Evolutionary conservation across 495 filamentous ascomycete genomes (phyloP).

Genomic region (Astrocystis sublimbata): DNA sequence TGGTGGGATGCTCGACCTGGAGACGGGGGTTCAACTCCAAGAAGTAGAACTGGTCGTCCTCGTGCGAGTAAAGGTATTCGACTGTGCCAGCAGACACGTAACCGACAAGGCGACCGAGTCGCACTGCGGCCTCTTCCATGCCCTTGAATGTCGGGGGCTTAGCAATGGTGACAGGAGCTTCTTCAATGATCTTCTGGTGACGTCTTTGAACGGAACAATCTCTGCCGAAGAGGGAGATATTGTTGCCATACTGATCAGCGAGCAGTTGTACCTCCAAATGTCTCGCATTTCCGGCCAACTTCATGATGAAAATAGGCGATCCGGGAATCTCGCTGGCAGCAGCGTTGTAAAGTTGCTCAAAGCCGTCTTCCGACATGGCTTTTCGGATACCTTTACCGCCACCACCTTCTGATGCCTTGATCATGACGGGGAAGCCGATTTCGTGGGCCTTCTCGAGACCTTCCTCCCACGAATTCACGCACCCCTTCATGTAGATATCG

Average conservation of each 20-base stretch:
- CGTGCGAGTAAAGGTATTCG: constrained; percentile 98
- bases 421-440: constrained; percentile 99
- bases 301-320: constrained; percentile 99
- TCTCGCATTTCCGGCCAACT: constrained; percentile 92
- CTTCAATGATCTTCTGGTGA: constrained; percentile 99
- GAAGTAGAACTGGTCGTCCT: constrained; percentile 99
- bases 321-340: constrained; percentile 98
- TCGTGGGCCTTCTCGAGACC: constrained; percentile 81
- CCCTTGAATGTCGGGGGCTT: constrained; percentile 83
- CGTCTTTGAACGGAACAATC: constrained; percentile 98
- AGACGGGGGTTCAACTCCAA: constrained; percentile 96
- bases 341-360: constrained; percentile 83
- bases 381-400: constrained; percentile 99
- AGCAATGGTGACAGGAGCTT: constrained; percentile 95
- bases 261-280: constrained; percentile 98
- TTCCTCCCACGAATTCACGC: constrained; percentile 83
- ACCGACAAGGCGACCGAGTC: constrained; percentile 88
- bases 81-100: constrained; percentile 99
- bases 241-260: constrained; percentile 99
- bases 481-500: constrained; percentile 85
- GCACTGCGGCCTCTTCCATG: constrained; percentile 97
- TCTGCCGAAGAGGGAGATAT: constrained; percentile 97
- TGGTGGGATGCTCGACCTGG: constrained; percentile 98
- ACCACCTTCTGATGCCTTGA: constrained; percentile 99
- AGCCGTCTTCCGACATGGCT: constrained; percentile 82